These are phyloP conservation scores for Eimeria tenella DNA, from an alignment of 169 alveolate genomes.

Conservation along the genomic window DNA sequence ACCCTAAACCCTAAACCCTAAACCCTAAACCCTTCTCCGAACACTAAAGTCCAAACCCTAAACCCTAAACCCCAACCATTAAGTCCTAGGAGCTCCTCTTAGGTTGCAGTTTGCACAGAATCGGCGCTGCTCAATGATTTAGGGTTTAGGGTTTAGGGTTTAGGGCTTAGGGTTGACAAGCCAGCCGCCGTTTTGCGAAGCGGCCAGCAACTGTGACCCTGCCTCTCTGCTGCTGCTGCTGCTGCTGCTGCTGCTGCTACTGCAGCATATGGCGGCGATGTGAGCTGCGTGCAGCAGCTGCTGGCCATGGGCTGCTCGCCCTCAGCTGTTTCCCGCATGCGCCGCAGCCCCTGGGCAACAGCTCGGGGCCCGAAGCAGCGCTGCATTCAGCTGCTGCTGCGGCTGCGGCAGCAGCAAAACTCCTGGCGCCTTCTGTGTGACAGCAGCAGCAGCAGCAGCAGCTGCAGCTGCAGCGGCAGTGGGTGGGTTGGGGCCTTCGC, in stretches of 20 bases:
- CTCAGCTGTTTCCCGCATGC: background rate
- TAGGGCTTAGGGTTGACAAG: too few species aligned
- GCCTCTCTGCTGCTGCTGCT: background rate
- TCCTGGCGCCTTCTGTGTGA: background rate
- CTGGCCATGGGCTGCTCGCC: constrained; percentile 30
- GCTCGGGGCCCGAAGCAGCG: background rate
- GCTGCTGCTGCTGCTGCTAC: background rate
- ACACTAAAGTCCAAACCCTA: too few species aligned
- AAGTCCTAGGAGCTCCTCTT: too few species aligned
- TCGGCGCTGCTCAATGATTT: too few species aligned
- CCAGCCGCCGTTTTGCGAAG: too few species aligned
- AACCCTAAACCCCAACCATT: too few species aligned
- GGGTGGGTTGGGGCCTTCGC: background rate
- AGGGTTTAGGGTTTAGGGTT: too few species aligned
- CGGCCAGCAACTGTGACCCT: background rate
- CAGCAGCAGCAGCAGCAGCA: constrained; percentile 31
- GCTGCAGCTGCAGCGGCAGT: background rate
- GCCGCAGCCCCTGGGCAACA: background rate
- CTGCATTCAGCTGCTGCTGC: constrained; percentile 33
- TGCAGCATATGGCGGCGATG: constrained; percentile 37
- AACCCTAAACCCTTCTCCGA: too few species aligned
- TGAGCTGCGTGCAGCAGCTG: constrained; percentile 46
- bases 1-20: too few species aligned
- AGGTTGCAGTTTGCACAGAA: too few species aligned
- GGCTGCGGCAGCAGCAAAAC: constrained; percentile 6